Base-by-base conservation (phyloP, 306 rosid species). In the Gastrolobium bilobum region DNA sequence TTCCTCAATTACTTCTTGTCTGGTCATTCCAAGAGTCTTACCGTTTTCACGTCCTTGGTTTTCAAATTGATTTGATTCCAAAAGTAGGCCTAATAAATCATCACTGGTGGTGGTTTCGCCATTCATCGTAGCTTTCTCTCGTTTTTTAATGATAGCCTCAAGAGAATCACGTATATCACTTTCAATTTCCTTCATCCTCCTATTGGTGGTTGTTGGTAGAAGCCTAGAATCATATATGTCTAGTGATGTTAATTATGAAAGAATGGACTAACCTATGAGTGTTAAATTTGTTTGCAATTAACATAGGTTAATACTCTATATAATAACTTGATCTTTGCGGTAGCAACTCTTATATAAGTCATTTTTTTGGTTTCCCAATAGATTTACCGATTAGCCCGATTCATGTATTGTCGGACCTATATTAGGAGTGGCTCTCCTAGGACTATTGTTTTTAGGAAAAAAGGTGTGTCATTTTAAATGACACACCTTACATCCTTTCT, bases 1-100 rank as follows among this genome's bases (percentile, higher is more conserved):
- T 62, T 89, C 93, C n/a, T 59, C 76, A 15, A 85, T 82, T 6
- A 87, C 80, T 2, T 90, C 94, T 40, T 63, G 44, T 3, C 53
- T 68, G 29, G 88, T 86, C 90, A 90, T 73, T 65, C 89, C 90
- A 30, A 8, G 38, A 3, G 8, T 46, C 51, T 79, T 84, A 2
- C 76, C 63, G 20, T 83, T 78, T 46, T 62, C 88, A 44, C 79
- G 43, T 29, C 81, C 82, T 42, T 20, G 10, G 42, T 68, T 76
- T 56, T 82, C 86, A 29, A 33, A 77, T 1, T 53, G 35, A 56
- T 81, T 84, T 1, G 92, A 90, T 51, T 88, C 84, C 74, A 86
- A 9, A 14, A 86, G 83, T 35, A 67, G 62, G 47, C 90, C 82
- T 60, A 89, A 50, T 46, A 84, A 78, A 71, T 89, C 86, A 0